Evolutionary conservation across 2,329 filamentous ascomycete species (phyloP).

Genomic region (Sporothrix variecibatus): DNA sequence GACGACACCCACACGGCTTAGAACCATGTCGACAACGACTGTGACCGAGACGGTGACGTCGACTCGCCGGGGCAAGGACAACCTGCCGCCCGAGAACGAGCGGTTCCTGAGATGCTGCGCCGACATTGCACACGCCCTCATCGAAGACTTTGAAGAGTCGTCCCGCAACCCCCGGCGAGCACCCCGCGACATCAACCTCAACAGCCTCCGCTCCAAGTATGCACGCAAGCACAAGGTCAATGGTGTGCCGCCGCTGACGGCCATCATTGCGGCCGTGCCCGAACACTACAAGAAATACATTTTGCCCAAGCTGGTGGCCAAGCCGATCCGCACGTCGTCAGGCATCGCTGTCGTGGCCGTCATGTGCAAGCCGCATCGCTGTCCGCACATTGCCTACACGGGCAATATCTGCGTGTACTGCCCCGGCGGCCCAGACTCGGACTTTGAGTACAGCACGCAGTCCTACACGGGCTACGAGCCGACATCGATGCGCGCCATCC

Average conservation of each 20-base stretch:
- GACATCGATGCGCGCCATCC: slow-evolving; percentile 96
- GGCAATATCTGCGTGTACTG: slow-evolving; percentile 99
- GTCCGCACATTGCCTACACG: slow-evolving; percentile 96
- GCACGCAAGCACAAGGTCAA: slow-evolving; percentile 90
- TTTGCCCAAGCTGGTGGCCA: slow-evolving; percentile 90
- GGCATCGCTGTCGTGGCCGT: slow-evolving; percentile 98
- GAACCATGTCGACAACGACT: slow-evolving; percentile 39
- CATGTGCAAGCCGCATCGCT: slow-evolving; percentile 99
- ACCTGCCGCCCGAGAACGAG: slow-evolving; percentile 86
- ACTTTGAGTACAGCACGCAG: slow-evolving; percentile 98
- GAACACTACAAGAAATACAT: slow-evolving; percentile 99
- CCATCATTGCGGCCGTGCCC: slow-evolving; percentile 97
- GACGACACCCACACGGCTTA: background rate
- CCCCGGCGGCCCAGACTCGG: slow-evolving; percentile 93
- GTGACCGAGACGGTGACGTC: slow-evolving; percentile 60
- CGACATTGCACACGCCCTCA: slow-evolving; percentile 89
- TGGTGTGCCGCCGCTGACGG: slow-evolving; percentile 86
- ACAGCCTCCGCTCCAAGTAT: slow-evolving; percentile 80
- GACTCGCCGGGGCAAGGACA: slow-evolving; percentile 56
- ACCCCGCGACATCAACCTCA: slow-evolving; percentile 88
- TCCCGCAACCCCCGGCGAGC: slow-evolving; percentile 71
- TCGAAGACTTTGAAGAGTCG: slow-evolving; percentile 83
- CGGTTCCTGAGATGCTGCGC: slow-evolving; percentile 91
- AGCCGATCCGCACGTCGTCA: slow-evolving; percentile 74
- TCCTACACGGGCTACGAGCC: slow-evolving; percentile 99